Evolutionary conservation across 805 yeast genomes (phyloP), one percentile per base, ranked within the genome.

Genomic region (Metahyphopichia silvanorum): DNA sequence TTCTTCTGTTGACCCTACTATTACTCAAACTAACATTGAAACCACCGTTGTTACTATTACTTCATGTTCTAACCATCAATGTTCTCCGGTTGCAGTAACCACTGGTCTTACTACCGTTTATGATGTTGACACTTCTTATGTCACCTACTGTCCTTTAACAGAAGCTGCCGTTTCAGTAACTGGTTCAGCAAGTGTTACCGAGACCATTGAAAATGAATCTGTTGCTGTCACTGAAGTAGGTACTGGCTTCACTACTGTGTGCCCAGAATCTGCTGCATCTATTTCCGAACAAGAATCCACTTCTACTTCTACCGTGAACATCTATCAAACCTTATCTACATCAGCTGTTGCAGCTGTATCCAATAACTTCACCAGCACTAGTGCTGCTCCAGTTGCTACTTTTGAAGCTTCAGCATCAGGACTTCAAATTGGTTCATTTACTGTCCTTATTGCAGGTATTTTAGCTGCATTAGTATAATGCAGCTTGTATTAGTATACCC

Each of bases 41-140:
- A 46, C 49, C 40, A 54, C 60, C 27, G 40, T 47, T 27, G 37
- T 52, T 36, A 51, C 57, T 39, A 40, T 52, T 39, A 52, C 56
- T n/a, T 43, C 52, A 19, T 54, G 58, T 39, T 33, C 44, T 18
- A 46, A 54, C 44, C 35, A 51, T 47, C 43, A 40, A 43, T 53
- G 60, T 39, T 22, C 39, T 19, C 36, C 31, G 15, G 21, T 34
- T 26, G 43, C 52, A 25, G 41, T 38, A 21, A 42, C 51, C 32
- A 49, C 58, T 32, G 55, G 54, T 37, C 16, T 47, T n/a, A 46
- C 53, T 44, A 28, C 37, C 17, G 31, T 38, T 16, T 30, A 37
- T 13, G 40, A 35, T 16, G 32, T 31, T 14, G 40, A 33, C n/a
- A 45, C 49, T 22, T 38, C 36, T 27, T 51, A 51, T 47, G 51